Base-by-base conservation (phyloP, 1,284 basidiomycete species). In the Bjerkandera adusta region DNA sequence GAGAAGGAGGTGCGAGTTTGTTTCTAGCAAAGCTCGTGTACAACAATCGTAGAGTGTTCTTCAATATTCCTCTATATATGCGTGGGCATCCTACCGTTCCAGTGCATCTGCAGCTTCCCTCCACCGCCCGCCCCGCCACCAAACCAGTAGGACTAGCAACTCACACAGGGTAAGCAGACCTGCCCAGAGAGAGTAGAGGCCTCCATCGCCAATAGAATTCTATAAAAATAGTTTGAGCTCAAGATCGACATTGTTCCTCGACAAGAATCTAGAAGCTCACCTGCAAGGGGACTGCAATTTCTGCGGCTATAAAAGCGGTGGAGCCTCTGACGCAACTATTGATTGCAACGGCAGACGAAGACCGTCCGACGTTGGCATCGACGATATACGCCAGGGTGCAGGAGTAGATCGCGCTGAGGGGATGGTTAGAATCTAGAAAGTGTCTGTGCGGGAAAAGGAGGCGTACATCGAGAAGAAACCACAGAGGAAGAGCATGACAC, bases 311-410 rank as follows among this genome's bases (percentile, higher is more conserved):
- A 53, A 91, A 85, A 12, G 85, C 90, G 3, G 76, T 70, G 2
- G 81, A 38, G 1, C 89, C 87, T 32, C 89, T 75, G 63, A 85
- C 85, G 21, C 69, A 73, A 50, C 83, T 85, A 60, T 92, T 92
- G 13, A 73, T 66, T 0, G 88, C 83, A 4, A 87, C 79, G 2
- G 85, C 86, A 13, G 76, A 79, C 1, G 82, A 79, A 0, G 85
- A 85, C 15, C 85, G 75, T 5, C 90, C 89, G 3, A 70, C 68
- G 58, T 91, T 92, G 3, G 86, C 79, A 58, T 92, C 89, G 6
- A 89, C 83, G 40, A 89, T 72, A 57, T 89, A 90, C 0, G 86
- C 80, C 26, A 92, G 66, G 1, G 84, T 83, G 51, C 81, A 83
- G 12, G 83, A 43, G 49, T 47, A 64, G 24, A 56, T 50, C n/a